A percentile compares a stretch with the other conserved stretches of the same genome.
Evolutionary conservation across 164 flowering plant species (phyloP).

Genomic region (Sedum album): DNA sequence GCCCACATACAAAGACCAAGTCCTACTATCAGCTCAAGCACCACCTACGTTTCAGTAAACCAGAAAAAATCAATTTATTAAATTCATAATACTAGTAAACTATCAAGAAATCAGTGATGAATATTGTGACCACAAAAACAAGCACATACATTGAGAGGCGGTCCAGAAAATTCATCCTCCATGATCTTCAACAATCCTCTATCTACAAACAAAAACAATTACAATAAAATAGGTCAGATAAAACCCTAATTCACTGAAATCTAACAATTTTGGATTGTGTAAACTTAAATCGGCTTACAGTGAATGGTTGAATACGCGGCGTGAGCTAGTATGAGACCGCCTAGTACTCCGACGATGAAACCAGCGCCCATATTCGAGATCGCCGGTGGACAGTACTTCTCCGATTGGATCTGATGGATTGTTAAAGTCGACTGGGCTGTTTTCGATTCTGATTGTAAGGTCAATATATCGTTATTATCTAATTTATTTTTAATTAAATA

Average conservation of each 20-base stretch:
- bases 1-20: slow-evolving; percentile 67
- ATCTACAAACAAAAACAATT: slow-evolving; percentile 14
- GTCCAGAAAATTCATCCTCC: slow-evolving; percentile 85
- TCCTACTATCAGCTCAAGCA: slow-evolving; percentile 54
- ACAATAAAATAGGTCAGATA: not conserved
- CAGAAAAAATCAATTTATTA: no score
- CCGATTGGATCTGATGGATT: not conserved
- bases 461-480: no score
- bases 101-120: not conserved
- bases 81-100: not conserved
- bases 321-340: slow-evolving; percentile 30
- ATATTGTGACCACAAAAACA: not conserved
- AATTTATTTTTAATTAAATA: no score
- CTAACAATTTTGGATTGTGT: not conserved
- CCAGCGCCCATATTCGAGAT: slow-evolving; percentile 21
- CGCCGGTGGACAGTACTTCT: no score
- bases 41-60: slow-evolving; percentile 44
- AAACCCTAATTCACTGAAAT: slow-evolving; percentile 1
- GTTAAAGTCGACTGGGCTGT: no score
- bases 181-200: slow-evolving; percentile 82
- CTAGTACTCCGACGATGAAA: slow-evolving; percentile 28
- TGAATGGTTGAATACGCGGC: slow-evolving; percentile 49
- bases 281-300: slow-evolving; percentile 28
- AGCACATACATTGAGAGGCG: slow-evolving; percentile 67
- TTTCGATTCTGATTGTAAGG: no score